phyloP scores from a whole-genome alignment of 768 basidiomycete species.

The Psilocybe cubensis region DNA sequence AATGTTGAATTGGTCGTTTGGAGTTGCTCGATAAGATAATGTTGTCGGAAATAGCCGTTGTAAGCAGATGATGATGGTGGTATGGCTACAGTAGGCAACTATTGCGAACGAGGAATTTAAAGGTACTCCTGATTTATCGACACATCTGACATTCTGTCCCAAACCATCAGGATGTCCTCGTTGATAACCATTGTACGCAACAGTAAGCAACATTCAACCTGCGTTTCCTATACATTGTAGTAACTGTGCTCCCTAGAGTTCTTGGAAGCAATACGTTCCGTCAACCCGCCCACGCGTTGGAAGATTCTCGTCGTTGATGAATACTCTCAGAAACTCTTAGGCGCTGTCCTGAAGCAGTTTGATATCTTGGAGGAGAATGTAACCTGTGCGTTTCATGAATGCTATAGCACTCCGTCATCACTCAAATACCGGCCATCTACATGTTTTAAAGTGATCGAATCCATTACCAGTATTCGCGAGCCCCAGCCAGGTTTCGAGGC shows the following conservation, averaged over 20 bases:
- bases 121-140: slow-evolving; percentile 1
- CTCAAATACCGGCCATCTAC: slow-evolving; percentile 8
- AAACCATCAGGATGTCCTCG: slow-evolving; percentile 37
- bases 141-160: slow-evolving; percentile 6
- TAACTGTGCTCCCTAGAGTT: slow-evolving; percentile 61
- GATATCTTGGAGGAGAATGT: slow-evolving; percentile 97
- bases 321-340: slow-evolving; percentile 81
- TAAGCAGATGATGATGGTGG: background rate
- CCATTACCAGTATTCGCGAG: slow-evolving; percentile 81
- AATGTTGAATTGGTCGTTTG: background rate
- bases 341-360: slow-evolving; percentile 87
- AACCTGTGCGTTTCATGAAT: slow-evolving; percentile 66
- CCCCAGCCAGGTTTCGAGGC: slow-evolving; percentile 89
- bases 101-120: slow-evolving; percentile 4
- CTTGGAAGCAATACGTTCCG: slow-evolving; percentile 84
- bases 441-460: slow-evolving; percentile 77
- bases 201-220: slow-evolving; percentile 33
- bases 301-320: slow-evolving; percentile 98
- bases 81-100: background rate
- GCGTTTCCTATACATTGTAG: background rate
- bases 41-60: slow-evolving; percentile 14
- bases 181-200: slow-evolving; percentile 45
- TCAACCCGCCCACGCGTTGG: slow-evolving; percentile 88
- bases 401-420: background rate
- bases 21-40: slow-evolving; percentile 11